Evolutionary conservation across 2,329 filamentous ascomycete genomes (phyloP).

Genomic region (Berkeleyomyces rouxiae): DNA sequence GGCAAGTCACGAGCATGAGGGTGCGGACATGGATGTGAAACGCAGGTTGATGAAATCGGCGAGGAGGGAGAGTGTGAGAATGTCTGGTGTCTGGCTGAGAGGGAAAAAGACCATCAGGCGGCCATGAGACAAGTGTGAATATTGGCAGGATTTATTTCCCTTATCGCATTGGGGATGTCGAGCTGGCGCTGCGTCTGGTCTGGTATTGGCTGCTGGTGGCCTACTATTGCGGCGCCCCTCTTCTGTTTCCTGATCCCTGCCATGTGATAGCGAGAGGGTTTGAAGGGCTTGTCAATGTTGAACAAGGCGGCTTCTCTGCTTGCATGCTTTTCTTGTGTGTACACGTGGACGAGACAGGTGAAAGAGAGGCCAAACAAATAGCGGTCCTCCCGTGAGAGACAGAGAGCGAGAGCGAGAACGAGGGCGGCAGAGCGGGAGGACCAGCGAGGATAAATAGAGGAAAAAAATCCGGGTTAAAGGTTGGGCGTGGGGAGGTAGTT

Average conservation of each 20-base stretch:
- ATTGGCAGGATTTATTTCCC: neutral
- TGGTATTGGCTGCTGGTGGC: neutral
- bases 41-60: neutral
- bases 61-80: neutral
- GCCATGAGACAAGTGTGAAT: neutral
- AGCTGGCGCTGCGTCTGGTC: neutral
- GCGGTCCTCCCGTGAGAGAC: too few species aligned
- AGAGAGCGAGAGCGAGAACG: too few species aligned
- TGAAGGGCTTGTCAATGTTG: neutral
- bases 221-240: neutral
- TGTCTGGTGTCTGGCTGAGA: neutral
- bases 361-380: too few species aligned
- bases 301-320: neutral
- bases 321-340: neutral
- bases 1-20: neutral
- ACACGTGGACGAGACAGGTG: neutral
- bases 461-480: neutral
- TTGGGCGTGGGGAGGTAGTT: neutral
- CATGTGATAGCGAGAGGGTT: neutral
- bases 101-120: neutral
- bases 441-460: neutral
- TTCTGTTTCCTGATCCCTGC: neutral
- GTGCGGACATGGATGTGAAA: neutral
- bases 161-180: neutral
- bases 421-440: too few species aligned